Evolutionary conservation across 2,329 filamentous ascomycete genomes (phyloP).

Genomic region (Aspergillus fumigatiaffinis): DNA sequence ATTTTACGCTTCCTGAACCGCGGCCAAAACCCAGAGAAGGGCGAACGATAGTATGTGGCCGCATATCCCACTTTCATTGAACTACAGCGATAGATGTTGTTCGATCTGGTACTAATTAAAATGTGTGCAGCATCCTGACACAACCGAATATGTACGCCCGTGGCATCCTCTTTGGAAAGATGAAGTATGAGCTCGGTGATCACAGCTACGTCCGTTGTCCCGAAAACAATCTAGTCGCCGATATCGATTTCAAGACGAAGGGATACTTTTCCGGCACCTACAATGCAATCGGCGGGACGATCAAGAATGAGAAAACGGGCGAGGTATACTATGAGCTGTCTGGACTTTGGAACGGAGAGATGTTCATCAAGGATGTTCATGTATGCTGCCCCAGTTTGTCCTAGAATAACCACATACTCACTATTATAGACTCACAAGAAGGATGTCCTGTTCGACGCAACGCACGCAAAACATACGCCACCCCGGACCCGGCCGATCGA

Average conservation of each 20-base stretch:
- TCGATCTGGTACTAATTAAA: background rate
- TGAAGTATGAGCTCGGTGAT: slow-evolving; percentile 98
- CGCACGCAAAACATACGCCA: slow-evolving; percentile 68
- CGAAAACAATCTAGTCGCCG: slow-evolving; percentile 78
- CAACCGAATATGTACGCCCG: slow-evolving; percentile 99
- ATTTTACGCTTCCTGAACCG: slow-evolving; percentile 79
- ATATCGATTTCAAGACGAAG: slow-evolving; percentile 98
- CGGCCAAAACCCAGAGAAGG: slow-evolving; percentile 57
- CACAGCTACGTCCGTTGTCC: slow-evolving; percentile 91
- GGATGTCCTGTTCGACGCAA: slow-evolving; percentile 84
- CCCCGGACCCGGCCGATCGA: slow-evolving; percentile 71
- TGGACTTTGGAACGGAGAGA: slow-evolving; percentile 90
- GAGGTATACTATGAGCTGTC: slow-evolving; percentile 88
- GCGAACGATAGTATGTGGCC: slow-evolving; percentile 77
- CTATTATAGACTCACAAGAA: slow-evolving; percentile 72
- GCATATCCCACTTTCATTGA: background rate
- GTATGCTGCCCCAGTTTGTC: slow-evolving; percentile 24
- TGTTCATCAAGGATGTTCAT: slow-evolving; percentile 81
- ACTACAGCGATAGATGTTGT: background rate
- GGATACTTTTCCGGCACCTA: slow-evolving; percentile 96
- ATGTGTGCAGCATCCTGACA: slow-evolving; percentile 67
- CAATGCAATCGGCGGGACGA: slow-evolving; percentile 87
- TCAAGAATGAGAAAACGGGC: slow-evolving; percentile 82
- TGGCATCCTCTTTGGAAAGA: slow-evolving; percentile 95
- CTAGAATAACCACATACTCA: slow-evolving; percentile 1